Base-by-base conservation (phyloP, 441 rosid species). In the Erodium texanum region DNA sequence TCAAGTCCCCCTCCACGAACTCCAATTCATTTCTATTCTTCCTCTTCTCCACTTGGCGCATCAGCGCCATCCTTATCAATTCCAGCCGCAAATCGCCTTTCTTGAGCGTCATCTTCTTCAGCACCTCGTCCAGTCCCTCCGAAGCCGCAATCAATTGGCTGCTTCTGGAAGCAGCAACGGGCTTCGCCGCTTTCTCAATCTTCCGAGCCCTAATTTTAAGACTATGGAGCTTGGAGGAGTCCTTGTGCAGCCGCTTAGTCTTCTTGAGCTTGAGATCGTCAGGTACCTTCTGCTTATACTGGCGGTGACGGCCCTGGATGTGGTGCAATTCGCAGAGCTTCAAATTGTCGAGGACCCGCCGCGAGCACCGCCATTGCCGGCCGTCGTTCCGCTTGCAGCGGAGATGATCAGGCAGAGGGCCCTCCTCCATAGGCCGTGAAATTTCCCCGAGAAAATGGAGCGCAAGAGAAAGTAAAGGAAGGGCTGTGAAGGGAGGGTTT, bases 11-110 rank as follows among this genome's bases (percentile, higher is more conserved):
- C 68, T 3, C 78, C 1, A 43, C 50, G 63, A 34, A 56, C 45
- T 66, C 71, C 36, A 45, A 34, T n/a, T 67, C 75, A 59, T 64
- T 65, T 20, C 66, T 71, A 76, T 70, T 75, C 70, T 76, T 78
- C 63, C 73, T 79, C 85, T 94, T 89, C 80, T 92, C 90, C 5
- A 79, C 86, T 76, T 92, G 94, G 73, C 89, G 82, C 76, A 81
- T 86, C 82, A 90, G 78, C 48, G 86, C 91, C 95, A 93, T 84
- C 71, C 84, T 82, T 67, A 86, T 87, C 68, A 90, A 68, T 75
- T 93, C 97, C 77, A 88, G 63, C 72, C 79, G 86, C 77, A 87
- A 73, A 73, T 85, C 89, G 19, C 90, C 87, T 75, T 86, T 82
- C 75, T 82, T 90, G 68, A 83, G 62, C 70, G 78, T 81, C 88